Evolutionary conservation across 305 asterid genomes (phyloP), one percentile per base, ranked within the genome.

Genomic region (Solanum hybrid): DNA sequence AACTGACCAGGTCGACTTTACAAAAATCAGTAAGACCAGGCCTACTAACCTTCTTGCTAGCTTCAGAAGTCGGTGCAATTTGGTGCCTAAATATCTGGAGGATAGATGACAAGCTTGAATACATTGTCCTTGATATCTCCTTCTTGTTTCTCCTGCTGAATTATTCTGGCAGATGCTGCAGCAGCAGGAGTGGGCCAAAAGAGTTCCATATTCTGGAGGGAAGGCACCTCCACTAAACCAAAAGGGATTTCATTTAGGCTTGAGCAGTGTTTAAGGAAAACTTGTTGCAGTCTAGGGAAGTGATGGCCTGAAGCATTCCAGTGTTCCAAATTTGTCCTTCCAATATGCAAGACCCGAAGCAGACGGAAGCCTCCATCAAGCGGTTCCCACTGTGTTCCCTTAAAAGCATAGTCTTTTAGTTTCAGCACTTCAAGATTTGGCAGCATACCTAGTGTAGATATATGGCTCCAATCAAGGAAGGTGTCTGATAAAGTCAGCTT

Each of bases 401-500:
- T 75, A 75, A 90, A 92, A 22, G 93, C 93, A 12, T 51, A 15
- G 17, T 78, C 89, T 80, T 86, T 79, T 42, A 91, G 71, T 87
- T 91, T 91, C 14, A 91, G 78, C 66, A 90, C 91, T 86, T 92
- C 92, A 7, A 92, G 91, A 79, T 85, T 85, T 34, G 90, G 91
- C 66, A 92, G 72, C 90, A 72, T 86, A 10, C 92, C 93, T 11
- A 92, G 64, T 4, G 88, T 90, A 11, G 91, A 88, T 91, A 92
- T 90, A 27, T 90, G 90, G 9, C 14, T 60, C 93, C 91, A 90
- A 78, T 88, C 91, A 22, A 90, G 32, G 2, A 85, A 73, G 32
- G 91, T 90, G 24, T 86, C 88, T 3, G 92, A 92, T 27, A 92
- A 86, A 26, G 93, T 92, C 38, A 92, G 40, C 88, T 91, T 92